Percentiles rank a stretch among this genome's conserved stretches.
Evolutionary conservation across 1,139 yeast species (phyloP).

Genomic region (Hansenula lynferdii): DNA sequence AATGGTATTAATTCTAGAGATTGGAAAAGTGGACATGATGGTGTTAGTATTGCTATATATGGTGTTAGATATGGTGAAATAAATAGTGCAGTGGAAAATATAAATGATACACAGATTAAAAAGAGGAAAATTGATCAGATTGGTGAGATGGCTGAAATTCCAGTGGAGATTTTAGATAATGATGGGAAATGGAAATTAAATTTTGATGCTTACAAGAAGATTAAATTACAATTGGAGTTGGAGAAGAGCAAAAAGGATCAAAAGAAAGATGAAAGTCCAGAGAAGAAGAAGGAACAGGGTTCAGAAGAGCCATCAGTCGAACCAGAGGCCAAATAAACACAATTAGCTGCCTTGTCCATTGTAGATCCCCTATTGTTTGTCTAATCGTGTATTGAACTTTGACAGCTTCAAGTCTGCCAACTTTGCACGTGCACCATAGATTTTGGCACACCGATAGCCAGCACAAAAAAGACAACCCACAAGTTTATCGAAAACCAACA

Average conservation of each 20-base stretch:
- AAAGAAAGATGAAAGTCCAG: neutral
- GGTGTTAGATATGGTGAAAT: constrained; percentile 37
- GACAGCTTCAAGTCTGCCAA: no score
- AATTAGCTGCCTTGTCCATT: no score
- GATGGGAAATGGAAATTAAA: constrained; percentile 15
- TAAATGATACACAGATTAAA: constrained; percentile 11
- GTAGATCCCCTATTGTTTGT: no score
- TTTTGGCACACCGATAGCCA: no score
- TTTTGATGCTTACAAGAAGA: constrained; percentile 16
- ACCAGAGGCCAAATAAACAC: no score
- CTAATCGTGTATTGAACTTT: no score
- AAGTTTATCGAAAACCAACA: no score
- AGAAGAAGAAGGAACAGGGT: neutral
- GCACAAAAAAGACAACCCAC: no score
- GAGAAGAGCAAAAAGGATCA: constrained; percentile 3
- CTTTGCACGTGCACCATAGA: no score
- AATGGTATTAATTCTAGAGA: constrained; percentile 69
- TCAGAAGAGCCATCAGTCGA: no score
- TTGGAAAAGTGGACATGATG: constrained; percentile 69
- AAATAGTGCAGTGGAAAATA: constrained; percentile 18
- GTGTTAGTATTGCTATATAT: constrained; percentile 57
- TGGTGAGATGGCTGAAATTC: neutral
- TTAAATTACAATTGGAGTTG: constrained; percentile 10
- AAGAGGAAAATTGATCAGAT: constrained; percentile 16
- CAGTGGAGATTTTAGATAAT: constrained; percentile 3